Evolutionary conservation across 2,329 filamentous ascomycete genomes (phyloP).

Genomic region (Sporothrix dimorphospora): DNA sequence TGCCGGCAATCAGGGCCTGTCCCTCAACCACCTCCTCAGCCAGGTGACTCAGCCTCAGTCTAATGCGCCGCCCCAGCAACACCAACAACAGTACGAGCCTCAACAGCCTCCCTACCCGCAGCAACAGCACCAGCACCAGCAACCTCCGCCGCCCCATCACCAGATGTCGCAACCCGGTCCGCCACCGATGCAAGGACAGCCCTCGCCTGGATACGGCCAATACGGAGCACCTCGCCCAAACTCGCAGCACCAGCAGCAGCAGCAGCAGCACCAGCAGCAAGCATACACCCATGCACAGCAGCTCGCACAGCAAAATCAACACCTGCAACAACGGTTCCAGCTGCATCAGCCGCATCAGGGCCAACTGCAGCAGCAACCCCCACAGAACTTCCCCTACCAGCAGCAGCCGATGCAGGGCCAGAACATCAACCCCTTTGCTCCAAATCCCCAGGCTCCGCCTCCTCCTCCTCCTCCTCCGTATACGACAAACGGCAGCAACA

Average conservation of each 20-base stretch:
- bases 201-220: neutral
- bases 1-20: neutral
- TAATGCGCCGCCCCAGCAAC: constrained; percentile 27
- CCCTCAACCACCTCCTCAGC: constrained; percentile 4
- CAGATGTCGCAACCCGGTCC: constrained; percentile 21
- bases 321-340: constrained; percentile 19
- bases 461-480: constrained; percentile 21
- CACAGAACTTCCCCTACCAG: neutral
- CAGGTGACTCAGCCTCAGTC: neutral
- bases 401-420: neutral
- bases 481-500: constrained; percentile 10
- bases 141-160: constrained; percentile 23
- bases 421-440: constrained; percentile 23
- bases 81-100: neutral
- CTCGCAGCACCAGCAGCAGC: constrained; percentile 6
- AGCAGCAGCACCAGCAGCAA: neutral
- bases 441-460: neutral
- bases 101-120: constrained; percentile 17
- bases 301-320: constrained; percentile 21
- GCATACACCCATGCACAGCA: constrained; percentile 10
- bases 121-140: constrained; percentile 18
- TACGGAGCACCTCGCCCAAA: constrained; percentile 8
- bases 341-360: constrained; percentile 15
- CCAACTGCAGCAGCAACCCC: constrained; percentile 1
- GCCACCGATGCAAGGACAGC: neutral